A percentile compares a stretch with the other conserved stretches of the same genome.
phyloP scores from a whole-genome alignment of 1,284 basidiomycete genomes.

The Trichosporon coremiiforme region DNA sequence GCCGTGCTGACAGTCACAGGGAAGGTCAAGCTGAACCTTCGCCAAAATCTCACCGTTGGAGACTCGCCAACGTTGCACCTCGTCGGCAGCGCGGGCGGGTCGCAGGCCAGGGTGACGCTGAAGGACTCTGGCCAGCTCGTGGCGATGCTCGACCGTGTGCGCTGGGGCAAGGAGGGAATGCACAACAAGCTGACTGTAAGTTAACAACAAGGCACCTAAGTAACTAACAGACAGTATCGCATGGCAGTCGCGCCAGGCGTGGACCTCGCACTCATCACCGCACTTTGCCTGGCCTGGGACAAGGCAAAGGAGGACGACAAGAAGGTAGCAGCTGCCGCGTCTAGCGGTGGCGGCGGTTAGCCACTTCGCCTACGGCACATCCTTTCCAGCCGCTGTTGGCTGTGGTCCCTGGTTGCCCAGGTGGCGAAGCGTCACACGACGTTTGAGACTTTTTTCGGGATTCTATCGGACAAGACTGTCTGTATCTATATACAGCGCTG shows the following conservation, averaged over 20 bases:
- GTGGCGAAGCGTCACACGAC: neutral
- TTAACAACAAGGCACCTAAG: too few species aligned
- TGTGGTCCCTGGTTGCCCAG: neutral
- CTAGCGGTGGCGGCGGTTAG: neutral
- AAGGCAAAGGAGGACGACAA: neutral
- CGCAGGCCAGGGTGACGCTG: constrained; percentile 2
- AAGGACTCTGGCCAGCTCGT: constrained; percentile 18
- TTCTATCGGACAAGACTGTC: neutral
- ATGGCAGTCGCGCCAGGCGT: neutral
- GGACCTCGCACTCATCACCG: neutral
- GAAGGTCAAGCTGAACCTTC: constrained; percentile 4
- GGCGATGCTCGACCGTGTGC: constrained; percentile 9
- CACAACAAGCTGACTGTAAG: constrained; percentile 10
- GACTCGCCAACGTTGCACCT: neutral
- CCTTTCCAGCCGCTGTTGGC: too few species aligned
- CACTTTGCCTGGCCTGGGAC: constrained; percentile 1
- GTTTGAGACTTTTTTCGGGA: neutral
- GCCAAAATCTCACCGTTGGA: constrained; percentile 6
- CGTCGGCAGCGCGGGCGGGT: constrained; percentile 3
- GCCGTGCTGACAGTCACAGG: constrained; percentile 7
- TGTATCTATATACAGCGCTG: neutral
- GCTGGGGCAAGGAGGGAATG: neutral
- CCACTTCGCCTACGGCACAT: neutral
- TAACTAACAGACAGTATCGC: neutral
- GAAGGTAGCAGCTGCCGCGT: neutral